These are phyloP conservation scores for Sarcomyxa edulis DNA, from an alignment of 768 basidiomycete species.

Conservation along the genomic window DNA sequence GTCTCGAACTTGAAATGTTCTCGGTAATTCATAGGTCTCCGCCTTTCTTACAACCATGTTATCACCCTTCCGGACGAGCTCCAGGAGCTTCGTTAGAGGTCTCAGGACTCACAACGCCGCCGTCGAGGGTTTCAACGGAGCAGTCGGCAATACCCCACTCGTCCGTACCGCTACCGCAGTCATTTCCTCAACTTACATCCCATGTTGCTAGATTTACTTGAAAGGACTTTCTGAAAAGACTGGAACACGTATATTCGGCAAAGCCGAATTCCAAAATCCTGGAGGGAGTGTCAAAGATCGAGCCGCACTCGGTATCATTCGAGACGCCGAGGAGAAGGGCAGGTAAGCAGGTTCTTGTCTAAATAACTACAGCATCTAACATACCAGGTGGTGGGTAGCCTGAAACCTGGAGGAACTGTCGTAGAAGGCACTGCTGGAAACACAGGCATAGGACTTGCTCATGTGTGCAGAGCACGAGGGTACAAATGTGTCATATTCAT, in stretches of 20 bases:
- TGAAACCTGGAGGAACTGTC: constrained; percentile 92
- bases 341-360: constrained; percentile 39
- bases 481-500: constrained; percentile 99
- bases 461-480: constrained; percentile 87
- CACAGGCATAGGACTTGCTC: constrained; percentile 93
- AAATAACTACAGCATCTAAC: too few species aligned
- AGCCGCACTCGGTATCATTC: constrained; percentile 85
- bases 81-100: constrained; percentile 21
- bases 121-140: constrained; percentile 78
- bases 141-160: constrained; percentile 91
- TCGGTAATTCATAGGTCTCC: too few species aligned
- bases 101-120: constrained; percentile 36
- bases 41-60: constrained; percentile 21
- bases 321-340: constrained; percentile 83
- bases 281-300: constrained; percentile 98
- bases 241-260: constrained; percentile 84
- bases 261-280: constrained; percentile 98
- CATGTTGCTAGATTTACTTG: constrained; percentile 63
- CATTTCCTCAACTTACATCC: not conserved
- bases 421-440: constrained; percentile 99
- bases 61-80: constrained; percentile 22
- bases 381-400: too few species aligned
- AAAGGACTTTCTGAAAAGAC: constrained; percentile 77
- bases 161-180: constrained; percentile 34
- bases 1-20: too few species aligned